A percentile compares a stretch with the other conserved stretches of the same genome.
Evolutionary conservation across 2,329 filamentous ascomycete species (phyloP).

Genomic region (Colletotrichum falcatum): DNA sequence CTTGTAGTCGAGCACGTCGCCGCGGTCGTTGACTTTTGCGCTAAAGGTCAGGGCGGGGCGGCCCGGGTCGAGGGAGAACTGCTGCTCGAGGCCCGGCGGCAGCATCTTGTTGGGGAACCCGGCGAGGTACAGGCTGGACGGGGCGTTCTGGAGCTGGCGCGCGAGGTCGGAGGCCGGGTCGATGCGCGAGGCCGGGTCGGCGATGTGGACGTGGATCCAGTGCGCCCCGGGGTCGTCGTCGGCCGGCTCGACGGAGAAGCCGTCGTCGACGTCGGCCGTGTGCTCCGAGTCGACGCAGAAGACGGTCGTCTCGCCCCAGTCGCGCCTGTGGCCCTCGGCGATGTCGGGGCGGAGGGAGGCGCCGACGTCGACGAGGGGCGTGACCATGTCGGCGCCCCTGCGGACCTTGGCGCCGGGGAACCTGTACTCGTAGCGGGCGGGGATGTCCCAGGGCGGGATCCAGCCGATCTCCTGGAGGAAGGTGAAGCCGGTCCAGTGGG

Average conservation of each 20-base stretch:
- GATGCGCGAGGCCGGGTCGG: conserved; percentile 81
- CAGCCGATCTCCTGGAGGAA: conserved; percentile 83
- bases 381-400: conserved; percentile 56
- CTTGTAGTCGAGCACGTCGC: conserved; percentile 65
- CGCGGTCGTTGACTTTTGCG: conserved; percentile 64
- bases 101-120: conserved; percentile 71
- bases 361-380: conserved; percentile 48
- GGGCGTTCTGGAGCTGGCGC: conserved; percentile 70
- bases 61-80: conserved; percentile 66
- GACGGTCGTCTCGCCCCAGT: conserved; percentile 69
- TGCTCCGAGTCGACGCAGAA: conserved; percentile 79
- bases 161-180: conserved; percentile 67
- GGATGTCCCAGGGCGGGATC: conserved; percentile 77
- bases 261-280: conserved; percentile 83
- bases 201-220: conserved; percentile 84
- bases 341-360: conserved; percentile 57
- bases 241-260: conserved; percentile 76
- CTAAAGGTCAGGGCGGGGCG: conserved; percentile 72
- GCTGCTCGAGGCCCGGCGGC: conserved; percentile 53
- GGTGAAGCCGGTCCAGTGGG: conserved; percentile 64
- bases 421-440: conserved; percentile 69
- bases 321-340: conserved; percentile 64
- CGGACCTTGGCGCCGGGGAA: conserved; percentile 62
- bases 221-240: conserved; percentile 62
- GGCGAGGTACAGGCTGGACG: conserved; percentile 70